Conservation (phyloP, 2,329 filamentous ascomycete species). For the Xylaria polymorpha region DNA sequence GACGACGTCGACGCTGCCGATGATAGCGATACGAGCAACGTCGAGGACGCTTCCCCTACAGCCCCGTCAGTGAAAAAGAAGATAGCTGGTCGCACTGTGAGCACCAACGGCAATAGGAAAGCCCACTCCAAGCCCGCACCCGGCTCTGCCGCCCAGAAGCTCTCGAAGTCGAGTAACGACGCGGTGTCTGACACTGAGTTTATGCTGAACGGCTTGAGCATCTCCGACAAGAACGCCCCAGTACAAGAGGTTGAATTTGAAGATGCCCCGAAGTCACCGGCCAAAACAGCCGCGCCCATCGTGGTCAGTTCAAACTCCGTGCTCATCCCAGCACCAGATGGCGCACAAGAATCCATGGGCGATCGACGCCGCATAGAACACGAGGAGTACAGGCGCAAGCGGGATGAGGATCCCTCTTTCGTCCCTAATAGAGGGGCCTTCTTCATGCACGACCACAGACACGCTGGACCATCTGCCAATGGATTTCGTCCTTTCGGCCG, state of each 20-base stretch:
- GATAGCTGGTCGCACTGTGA: conserved; percentile 45
- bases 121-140: conserved; percentile 45
- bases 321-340: conserved; percentile 54
- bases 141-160: conserved; percentile 47
- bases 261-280: conserved; percentile 51
- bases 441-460: conserved; percentile 95
- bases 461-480: conserved; percentile 80
- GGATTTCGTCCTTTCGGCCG: conserved; percentile 79
- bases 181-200: conserved; percentile 65
- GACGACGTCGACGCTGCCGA: conserved; percentile 70
- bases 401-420: conserved; percentile 90
- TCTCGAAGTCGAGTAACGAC: conserved; percentile 53
- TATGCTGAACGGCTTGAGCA: conserved; percentile 67
- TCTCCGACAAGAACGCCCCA: conserved; percentile 57
- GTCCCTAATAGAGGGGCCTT: conserved; percentile 94
- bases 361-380: conserved; percentile 85
- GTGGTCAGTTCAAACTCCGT: conserved; percentile 66
- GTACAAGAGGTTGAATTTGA: conserved; percentile 62
- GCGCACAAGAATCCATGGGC: conserved; percentile 66
- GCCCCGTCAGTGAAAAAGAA: conserved; percentile 51
- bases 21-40: conserved; percentile 73
- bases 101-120: conserved; percentile 52
- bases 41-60: conserved; percentile 67
- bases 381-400: conserved; percentile 88
- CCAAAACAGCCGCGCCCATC: conserved; percentile 61